Evolutionary conservation across 441 rosid genomes (phyloP), one percentile per base, ranked within the genome.

Genomic region (Pelargonium citronellum): DNA sequence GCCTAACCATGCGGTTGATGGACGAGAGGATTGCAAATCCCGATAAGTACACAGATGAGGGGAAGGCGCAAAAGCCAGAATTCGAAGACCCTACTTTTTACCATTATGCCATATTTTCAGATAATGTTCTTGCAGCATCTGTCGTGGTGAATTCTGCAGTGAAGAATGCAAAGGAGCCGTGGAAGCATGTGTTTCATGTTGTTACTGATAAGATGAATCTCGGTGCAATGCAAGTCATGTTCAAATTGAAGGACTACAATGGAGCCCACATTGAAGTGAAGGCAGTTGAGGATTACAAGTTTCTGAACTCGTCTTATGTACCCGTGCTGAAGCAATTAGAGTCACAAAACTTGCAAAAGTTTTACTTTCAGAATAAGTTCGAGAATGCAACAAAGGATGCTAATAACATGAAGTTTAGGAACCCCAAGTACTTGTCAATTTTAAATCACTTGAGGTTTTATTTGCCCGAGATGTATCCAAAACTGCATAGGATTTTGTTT

Each of bases 331-430:
- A 67, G 81, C 99, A 95, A 60, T 66, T 92, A 79, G 99, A 95
- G 72, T 92, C 93, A 4, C 77, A 95, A 0, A 92, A 95, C 77
- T 81, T 95, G 78, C 98, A 90, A 87, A 89, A 80, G 83, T 95
- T 95, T 55, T 95, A 95, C 82, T 95, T 95, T 43, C 95, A 95
- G 89, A 95, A 95, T 71, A 89, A 88, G 81, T 90, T 92, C 0
- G 98, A 92, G 82, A 95, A 95, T 43, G 97, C 99, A 0, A 87
- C 99, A 0, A 95, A 95, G 69, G 98, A 92, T 75, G 84, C 98
- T 0, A 89, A 12, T 12, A 61, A 61, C 5, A 91, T 94, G 79
- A 92, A 95, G 80, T 90, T 83, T 79, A 84, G 96, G 70, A 90
- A 95, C 70, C 97, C 97, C 7, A 95, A 91, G 75, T 91, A 91